Evolutionary conservation across 1,139 yeast species (phyloP), one percentile per base, ranked within the genome.

Genomic region (Yamadazyma songkhlaensis): DNA sequence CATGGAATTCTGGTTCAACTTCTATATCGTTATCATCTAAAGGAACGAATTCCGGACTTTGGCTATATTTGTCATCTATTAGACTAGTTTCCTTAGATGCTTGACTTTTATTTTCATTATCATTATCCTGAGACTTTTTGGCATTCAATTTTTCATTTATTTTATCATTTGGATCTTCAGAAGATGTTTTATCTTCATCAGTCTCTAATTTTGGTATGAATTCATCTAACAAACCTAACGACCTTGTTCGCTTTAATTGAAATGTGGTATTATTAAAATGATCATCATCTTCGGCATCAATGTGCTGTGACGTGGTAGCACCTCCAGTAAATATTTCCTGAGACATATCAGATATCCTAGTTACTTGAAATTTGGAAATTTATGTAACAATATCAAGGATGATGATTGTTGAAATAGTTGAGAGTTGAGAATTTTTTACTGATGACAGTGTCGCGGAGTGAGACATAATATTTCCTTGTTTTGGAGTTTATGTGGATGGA

Each of bases 1-100:
- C 98, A 55, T 90, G 97, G 37, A 83, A 76, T 34, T 84, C 77
- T 5, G 97, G 97, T 53, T 86, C 95, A 46, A 78, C 77, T 37
- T 77, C 77, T 27, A 90, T 72, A 51, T 85, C 95, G 22, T 81
- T 78, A 61, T 92, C 98, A 60, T 92, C 98, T 52, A 85, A 89
- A 11, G 88, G 86, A 25, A 63, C 54, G 43, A 71, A 51, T 34
- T 72, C 77, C 0, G 72, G 74, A 35, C 64, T 59, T 32, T 37
- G 41, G 20, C 20, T 17, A 17, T 17, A 17, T 17, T 17, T 17
- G 20, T 17, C 20, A 17, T 17, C 20, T 17, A 4, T 17, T 17
- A 17, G 20, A 25, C 37, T 43, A 6, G 38, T 32, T 2, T 48
- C 35, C 23, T 13, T 6, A 3, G 21, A 22, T 5, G 29, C 4